Evolutionary conservation across 2,329 filamentous ascomycete genomes (phyloP), one percentile per base, ranked within the genome.

Genomic region (Neoascochyta sp.): DNA sequence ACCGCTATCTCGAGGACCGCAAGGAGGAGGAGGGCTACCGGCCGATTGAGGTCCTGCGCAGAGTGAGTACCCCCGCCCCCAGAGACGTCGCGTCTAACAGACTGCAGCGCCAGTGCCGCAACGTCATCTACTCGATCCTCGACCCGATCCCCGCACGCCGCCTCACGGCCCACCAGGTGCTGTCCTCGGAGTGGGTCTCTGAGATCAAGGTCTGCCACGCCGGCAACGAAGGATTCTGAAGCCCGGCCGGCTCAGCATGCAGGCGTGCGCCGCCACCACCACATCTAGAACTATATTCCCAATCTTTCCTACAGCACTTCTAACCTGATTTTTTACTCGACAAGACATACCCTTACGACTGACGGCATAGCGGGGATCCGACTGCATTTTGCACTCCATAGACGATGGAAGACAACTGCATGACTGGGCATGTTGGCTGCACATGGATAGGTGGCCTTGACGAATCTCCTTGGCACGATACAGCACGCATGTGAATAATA

Each of bases 181-280:
- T 98, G 54, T 95, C 95, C 66, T 96, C 90, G 4, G 92, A 98
- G 70, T 98, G 92, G 92, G 88, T 92, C 48, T 86, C 92, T 50
- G 90, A 95, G 65, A 95, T 96, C 66, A 94, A 89, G 68, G 76
- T 96, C 35, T 98, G 92, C 71, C 92, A 89, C 66, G 90, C 92
- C 39, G 92, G 90, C 48, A 86, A 96, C 67, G 89, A 96, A 73
- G 92, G 92, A 35, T 81, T 93, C 53, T 95, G 75, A 70, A 33
- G 31, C 27, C 24, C 19, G 24, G 34, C 33, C 36, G 30, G 28
- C 14, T 32, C 32, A 41, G 34, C 38, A 36, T 41, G 34, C 42
- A 40, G 34, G 40, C 42, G 33, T 36, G 29, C 27, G 27, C 30
- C 28, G 31, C 25, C 36, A 36, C 18, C 34, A 34, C 33, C 19